Evolutionary conservation across 805 yeast species (phyloP).

Genomic region (Lipomyces sp.): DNA sequence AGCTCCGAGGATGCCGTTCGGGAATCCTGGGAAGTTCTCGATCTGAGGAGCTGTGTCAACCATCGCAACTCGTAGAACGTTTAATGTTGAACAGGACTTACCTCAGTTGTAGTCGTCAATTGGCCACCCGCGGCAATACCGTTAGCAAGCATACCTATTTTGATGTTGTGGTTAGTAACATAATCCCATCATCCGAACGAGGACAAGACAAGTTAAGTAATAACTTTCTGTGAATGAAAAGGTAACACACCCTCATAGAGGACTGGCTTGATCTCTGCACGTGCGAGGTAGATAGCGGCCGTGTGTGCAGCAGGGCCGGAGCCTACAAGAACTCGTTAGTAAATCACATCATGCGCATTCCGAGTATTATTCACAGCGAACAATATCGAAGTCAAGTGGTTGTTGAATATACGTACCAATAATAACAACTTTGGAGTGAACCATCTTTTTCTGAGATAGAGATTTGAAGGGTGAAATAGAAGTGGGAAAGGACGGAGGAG

Average conservation of each 20-base stretch:
- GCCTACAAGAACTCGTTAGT: slow-evolving; percentile 50
- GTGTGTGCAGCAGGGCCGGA: slow-evolving; percentile 99
- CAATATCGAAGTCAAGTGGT: background rate
- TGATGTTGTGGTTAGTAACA: background rate
- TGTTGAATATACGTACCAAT: slow-evolving; percentile 45
- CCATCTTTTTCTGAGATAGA: slow-evolving; percentile 17
- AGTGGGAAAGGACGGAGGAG: background rate
- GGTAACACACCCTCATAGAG: slow-evolving; percentile 86
- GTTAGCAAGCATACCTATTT: slow-evolving; percentile 64
- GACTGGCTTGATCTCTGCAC: slow-evolving; percentile 94
- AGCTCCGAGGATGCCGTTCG: slow-evolving; percentile 85
- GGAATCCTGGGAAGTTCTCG: slow-evolving; percentile 99
- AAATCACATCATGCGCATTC: background rate
- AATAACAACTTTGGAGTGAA: slow-evolving; percentile 79
- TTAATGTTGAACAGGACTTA: background rate
- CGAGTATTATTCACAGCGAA: too few relatives aligned
- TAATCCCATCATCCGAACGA: background rate
- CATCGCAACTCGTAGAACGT: background rate
- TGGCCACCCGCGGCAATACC: slow-evolving; percentile 99
- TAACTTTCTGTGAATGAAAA: background rate
- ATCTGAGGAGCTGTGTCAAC: slow-evolving; percentile 46
- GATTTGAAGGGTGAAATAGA: background rate
- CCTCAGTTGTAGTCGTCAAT: slow-evolving; percentile 95
- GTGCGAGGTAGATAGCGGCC: slow-evolving; percentile 94
- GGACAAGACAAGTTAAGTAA: background rate